A percentile compares a stretch with the other conserved stretches of the same genome.
phyloP scores from a whole-genome alignment of 345 rosid genomes.

The Citrus glauca region DNA sequence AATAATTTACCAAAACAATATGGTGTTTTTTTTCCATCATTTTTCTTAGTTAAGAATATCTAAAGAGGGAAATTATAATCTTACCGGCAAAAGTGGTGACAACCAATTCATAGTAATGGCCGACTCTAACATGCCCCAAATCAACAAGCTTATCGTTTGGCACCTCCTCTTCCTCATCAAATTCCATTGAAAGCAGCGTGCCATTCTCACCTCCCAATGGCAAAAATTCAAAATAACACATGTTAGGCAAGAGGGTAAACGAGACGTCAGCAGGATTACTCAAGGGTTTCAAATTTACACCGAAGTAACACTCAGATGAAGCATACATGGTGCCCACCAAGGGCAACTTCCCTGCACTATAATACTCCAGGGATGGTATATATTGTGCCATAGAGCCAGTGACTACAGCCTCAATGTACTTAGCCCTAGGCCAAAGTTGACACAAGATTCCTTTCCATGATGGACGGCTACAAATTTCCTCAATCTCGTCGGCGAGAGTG shows the following conservation, averaged over 20 bases:
- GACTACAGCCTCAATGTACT: slow-evolving; percentile 66
- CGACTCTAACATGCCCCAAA: slow-evolving; percentile 45
- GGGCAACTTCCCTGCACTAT: slow-evolving; percentile 52
- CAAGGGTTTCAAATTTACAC: slow-evolving; percentile 62
- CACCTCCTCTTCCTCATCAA: slow-evolving; percentile 43
- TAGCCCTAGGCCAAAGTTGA: slow-evolving; percentile 59
- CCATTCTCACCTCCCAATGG: slow-evolving; percentile 49
- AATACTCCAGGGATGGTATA: slow-evolving; percentile 52
- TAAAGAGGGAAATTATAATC: neutral
- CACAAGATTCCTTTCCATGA: slow-evolving; percentile 68
- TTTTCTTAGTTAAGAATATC: neutral
- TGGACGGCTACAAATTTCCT: slow-evolving; percentile 38
- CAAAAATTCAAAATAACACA: slow-evolving; percentile 62
- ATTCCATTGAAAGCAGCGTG: slow-evolving; percentile 22
- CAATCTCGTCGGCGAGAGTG: slow-evolving; percentile 46
- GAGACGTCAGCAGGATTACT: slow-evolving; percentile 51
- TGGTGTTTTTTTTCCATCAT: no score
- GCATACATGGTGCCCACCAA: slow-evolving; percentile 68
- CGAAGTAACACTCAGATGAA: slow-evolving; percentile 68
- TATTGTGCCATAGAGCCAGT: slow-evolving; percentile 76
- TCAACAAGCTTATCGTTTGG: slow-evolving; percentile 42
- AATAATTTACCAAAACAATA: no score
- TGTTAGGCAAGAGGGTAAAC: slow-evolving; percentile 61
- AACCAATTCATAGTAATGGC: slow-evolving; percentile 58
- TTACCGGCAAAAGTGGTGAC: slow-evolving; percentile 65